Evolutionary conservation across 2,329 filamentous ascomycete genomes (phyloP), one percentile per base, ranked within the genome.

Genomic region (Ceratocystis harringtonii): DNA sequence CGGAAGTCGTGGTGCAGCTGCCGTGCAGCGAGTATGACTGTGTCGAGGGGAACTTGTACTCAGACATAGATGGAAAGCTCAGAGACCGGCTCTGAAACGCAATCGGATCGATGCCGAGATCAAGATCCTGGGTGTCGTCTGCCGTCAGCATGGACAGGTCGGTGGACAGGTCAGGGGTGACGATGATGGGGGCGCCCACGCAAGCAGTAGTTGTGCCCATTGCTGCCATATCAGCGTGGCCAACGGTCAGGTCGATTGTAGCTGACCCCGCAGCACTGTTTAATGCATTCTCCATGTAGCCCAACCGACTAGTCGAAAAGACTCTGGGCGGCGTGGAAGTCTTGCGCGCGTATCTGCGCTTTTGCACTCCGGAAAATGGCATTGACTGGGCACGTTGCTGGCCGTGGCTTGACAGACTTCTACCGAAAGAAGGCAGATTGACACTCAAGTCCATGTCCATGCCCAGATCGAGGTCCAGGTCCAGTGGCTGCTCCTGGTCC

Each of bases 401-500:
- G 36, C 36, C 36, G 36, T 41, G 36, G 36, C 36, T 41, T 55
- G 50, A 17, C 48, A 41, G 79, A 78, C 76, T 25, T 86, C 84
- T 68, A 90, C 15, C 8, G 6, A 17, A 36, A 30, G 28, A 17
- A 36, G 55, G 55, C 19, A 58, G 28, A 28, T 58, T 58, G n/a
- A 36, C 15, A 30, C 28, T 17, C 55, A 58, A 3, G 25, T 48
- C 43, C 36, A 63, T 52, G 48, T 52, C 48, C 48, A 52, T 22
- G 4, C 48, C 48, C 22, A 52, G 22, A 25, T 52, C 48, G 2
- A 52, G 48, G 22, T 28, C 22, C 8, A 52, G 2, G 25, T 48
- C 43, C 25, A 63, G 61, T 15, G 61, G 43, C 22, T 22, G 61
- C 17, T 50, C 81, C 75, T 92, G 88, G 76, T 95, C 90, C 76